These are phyloP conservation scores for Fusarium pseudocircinatum DNA, from an alignment of 2,329 filamentous ascomycete genomes.

Conservation along the genomic window DNA sequence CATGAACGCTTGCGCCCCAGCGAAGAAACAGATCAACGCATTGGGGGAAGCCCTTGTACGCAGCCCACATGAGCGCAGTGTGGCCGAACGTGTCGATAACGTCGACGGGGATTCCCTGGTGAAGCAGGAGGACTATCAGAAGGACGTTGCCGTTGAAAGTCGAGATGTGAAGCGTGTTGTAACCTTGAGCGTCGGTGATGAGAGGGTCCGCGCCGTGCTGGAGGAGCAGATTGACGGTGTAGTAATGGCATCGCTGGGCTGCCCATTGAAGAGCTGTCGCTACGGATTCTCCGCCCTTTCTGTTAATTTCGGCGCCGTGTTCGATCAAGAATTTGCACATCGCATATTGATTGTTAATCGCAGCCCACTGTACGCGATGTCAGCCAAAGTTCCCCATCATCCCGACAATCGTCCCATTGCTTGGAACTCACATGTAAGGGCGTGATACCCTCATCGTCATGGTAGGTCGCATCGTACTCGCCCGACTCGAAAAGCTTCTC, in stretches of 20 bases:
- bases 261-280: constrained; percentile 97
- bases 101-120: constrained; percentile 95
- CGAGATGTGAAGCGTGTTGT: constrained; percentile 96
- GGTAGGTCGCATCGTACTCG: constrained; percentile 83
- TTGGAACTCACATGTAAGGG: constrained; percentile 81
- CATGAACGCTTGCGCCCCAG: constrained; percentile 95
- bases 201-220: constrained; percentile 92
- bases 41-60: constrained; percentile 94
- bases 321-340: constrained; percentile 96
- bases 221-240: constrained; percentile 91
- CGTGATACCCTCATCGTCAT: constrained; percentile 93
- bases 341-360: constrained; percentile 98
- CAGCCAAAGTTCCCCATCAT: constrained; percentile 6
- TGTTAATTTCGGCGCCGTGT: constrained; percentile 88
- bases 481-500: constrained; percentile 88
- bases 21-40: constrained; percentile 92
- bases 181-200: constrained; percentile 92
- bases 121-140: constrained; percentile 86
- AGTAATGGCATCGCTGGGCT: constrained; percentile 95
- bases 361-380: constrained; percentile 78
- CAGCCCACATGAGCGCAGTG: constrained; percentile 97
- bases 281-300: constrained; percentile 92
- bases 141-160: constrained; percentile 97
- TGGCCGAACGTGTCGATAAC: constrained; percentile 89
- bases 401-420: neutral